phyloP scores from a whole-genome alignment of 768 basidiomycete genomes.

The Pleurotus tuber-regium region DNA sequence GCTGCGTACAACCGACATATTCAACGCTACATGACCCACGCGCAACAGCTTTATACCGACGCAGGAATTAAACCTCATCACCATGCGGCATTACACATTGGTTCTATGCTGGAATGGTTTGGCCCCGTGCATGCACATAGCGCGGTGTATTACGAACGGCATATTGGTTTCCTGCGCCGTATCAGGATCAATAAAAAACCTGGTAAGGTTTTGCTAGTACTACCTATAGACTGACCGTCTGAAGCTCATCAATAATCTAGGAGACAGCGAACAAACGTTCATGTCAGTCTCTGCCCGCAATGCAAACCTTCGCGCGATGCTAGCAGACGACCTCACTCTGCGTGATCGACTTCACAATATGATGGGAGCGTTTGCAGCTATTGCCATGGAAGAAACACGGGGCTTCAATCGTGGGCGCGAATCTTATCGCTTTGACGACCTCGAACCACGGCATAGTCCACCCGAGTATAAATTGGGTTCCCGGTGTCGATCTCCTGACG shows the following conservation, averaged over 20 bases:
- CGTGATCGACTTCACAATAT: constrained; percentile 9
- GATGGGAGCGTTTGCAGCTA: constrained; percentile 10
- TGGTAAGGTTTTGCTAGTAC: constrained; percentile 12
- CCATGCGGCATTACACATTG: constrained; percentile 23
- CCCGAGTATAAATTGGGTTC: background rate
- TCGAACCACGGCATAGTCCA: constrained; percentile 10
- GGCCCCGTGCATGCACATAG: constrained; percentile 26
- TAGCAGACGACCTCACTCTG: constrained; percentile 11
- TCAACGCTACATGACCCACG: constrained; percentile 15
- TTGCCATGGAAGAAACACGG: constrained; percentile 16
- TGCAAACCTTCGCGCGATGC: constrained; percentile 14
- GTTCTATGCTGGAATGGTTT: constrained; percentile 16
- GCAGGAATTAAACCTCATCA: constrained; percentile 17
- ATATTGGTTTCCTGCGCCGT: constrained; percentile 22
- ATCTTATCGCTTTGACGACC: constrained; percentile 2
- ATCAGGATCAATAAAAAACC: constrained; percentile 21
- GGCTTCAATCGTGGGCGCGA: constrained; percentile 12
- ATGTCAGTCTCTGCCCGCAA: constrained; percentile 9
- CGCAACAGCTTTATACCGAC: constrained; percentile 17
- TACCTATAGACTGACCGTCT: background rate
- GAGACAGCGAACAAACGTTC: constrained; percentile 19
- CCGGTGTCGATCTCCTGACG: background rate
- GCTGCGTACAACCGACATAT: constrained; percentile 19
- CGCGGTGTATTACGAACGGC: constrained; percentile 27
- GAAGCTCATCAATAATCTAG: background rate